Evolutionary conservation across 1,284 basidiomycete genomes (phyloP), one percentile per base, ranked within the genome.

Genomic region (Polyporus tsugae): DNA sequence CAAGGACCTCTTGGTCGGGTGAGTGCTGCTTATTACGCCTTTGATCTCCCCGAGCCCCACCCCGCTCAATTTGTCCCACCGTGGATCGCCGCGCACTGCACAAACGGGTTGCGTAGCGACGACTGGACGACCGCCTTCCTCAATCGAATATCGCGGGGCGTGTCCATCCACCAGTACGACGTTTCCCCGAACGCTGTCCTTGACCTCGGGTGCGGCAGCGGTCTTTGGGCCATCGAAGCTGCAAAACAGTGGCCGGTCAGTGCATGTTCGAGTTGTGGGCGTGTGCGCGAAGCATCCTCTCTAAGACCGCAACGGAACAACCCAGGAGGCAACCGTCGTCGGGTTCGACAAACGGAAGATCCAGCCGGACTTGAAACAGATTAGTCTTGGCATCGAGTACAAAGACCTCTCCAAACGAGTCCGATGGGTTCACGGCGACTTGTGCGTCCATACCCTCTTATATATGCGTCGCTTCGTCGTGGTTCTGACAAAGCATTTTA

Each of bases 201-300:
- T 10, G 92, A 93, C 75, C 81, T 96, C 33, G 95, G 95, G 0
- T 95, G 93, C 75, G 95, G 95, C 4, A 89, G 88, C 66, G 95
- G 95, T 0, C 85, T 88, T 64, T 93, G 92, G 91, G 84, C 85
- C 11, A 82, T 93, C 52, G 86, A 89, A 67, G 90, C 90, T 7
- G 91, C 88, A 2, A 87, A 83, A 72, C 78, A 82, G 62, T 93
- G 91, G 90, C 81, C 82, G 76, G 92, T 90, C 66, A 63, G 87
- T 78, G 49, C 41, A 17, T 52, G 71, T 60, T 63, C 60, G 58
- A 68, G 35, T 52, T 52, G 46, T 52, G 46, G 29, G 53, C 11
- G 60, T 41, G 36, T 33, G 11, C n/a, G 39, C 57, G 66, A 53
- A 29, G 17, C 36, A 22, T 25, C 53, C 19, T 59, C 29, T 38